Evolutionary conservation across 2,329 filamentous ascomycete species (phyloP), one percentile per base, ranked within the genome.

Genomic region (Colletotrichum navitas): DNA sequence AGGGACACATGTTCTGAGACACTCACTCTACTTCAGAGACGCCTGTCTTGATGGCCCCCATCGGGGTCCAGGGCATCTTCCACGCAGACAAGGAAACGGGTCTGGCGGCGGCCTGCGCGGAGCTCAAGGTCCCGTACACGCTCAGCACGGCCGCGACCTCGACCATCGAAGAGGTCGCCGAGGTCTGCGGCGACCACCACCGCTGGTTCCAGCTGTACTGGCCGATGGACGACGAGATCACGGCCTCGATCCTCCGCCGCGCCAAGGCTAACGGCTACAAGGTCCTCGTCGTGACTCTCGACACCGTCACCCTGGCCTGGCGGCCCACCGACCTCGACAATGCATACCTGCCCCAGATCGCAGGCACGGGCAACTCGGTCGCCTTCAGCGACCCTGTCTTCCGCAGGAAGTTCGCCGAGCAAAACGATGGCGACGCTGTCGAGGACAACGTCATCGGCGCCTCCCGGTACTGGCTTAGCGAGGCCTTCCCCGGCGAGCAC

Each of bases 121-220:
- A 88, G 18, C 81, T 90, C 1, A 83, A 85, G 1, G 84, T 94
- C 0, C 92, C 92, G 0, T 93, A 90, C 79, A 90, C 90, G 63
- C 82, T 93, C 60, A 91, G 87, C 72, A 93, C 92, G 1, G 91
- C 92, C 1, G 86, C 89, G 3, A 83, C 87, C 2, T 84, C 86
- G 41, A 87, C 86, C 0, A 91, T 94, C 69, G 91, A 93, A 77
- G 88, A 93, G 61, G 87, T 93, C 0, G 90, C 89, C 0, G 76
- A 83, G 10, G 89, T 89, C 0, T 89, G 86, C 62, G 87, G 86
- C 0, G 80, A 86, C 6, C 88, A 88, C 0, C 83, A 86, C 41
- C 83, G 91, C 14, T 94, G 91, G 91, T 94, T 87, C 78, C 92
- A 94, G 77, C 85, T 94, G 0, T 94, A 94, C 81, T 94, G 91